Conservation (phyloP, 2,329 filamentous ascomycete genomes). For the Chaetomiaceae sp. region DNA sequence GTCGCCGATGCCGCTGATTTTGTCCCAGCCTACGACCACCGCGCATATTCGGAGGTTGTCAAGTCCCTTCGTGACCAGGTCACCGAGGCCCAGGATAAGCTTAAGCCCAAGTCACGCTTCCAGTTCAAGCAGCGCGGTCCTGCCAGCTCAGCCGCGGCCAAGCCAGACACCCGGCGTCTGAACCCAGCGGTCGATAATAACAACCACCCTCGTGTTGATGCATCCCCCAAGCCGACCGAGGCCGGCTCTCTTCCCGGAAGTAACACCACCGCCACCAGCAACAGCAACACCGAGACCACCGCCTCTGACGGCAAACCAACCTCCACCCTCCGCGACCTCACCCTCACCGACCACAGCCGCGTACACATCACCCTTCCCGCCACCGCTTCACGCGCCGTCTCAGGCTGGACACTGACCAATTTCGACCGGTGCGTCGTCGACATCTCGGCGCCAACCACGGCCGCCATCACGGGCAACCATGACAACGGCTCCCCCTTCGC, state of each 20-base stretch:
- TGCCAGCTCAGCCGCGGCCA: slow-evolving; percentile 29
- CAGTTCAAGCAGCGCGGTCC: slow-evolving; percentile 58
- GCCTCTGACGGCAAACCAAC: slow-evolving; percentile 40
- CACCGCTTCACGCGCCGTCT: slow-evolving; percentile 65
- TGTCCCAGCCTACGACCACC: slow-evolving; percentile 84
- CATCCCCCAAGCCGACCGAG: slow-evolving; percentile 11
- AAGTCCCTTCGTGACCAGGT: slow-evolving; percentile 77
- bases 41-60: slow-evolving; percentile 75
- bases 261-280: not conserved
- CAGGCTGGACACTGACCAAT: slow-evolving; percentile 68
- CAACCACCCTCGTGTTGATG: not conserved
- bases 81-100: slow-evolving; percentile 61
- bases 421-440: slow-evolving; percentile 72
- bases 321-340: slow-evolving; percentile 55
- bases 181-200: slow-evolving; percentile 6
- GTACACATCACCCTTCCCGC: slow-evolving; percentile 73
- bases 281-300: not conserved
- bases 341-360: slow-evolving; percentile 62
- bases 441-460: slow-evolving; percentile 62
- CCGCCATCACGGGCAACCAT: slow-evolving; percentile 33
- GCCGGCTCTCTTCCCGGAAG: slow-evolving; percentile 35
- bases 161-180: slow-evolving; percentile 42
- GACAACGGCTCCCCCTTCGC: slow-evolving; percentile 56
- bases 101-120: slow-evolving; percentile 75
- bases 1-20: slow-evolving; percentile 79